Evolutionary conservation across 495 filamentous ascomycete species (phyloP).

Genomic region (Penicillium herquei): DNA sequence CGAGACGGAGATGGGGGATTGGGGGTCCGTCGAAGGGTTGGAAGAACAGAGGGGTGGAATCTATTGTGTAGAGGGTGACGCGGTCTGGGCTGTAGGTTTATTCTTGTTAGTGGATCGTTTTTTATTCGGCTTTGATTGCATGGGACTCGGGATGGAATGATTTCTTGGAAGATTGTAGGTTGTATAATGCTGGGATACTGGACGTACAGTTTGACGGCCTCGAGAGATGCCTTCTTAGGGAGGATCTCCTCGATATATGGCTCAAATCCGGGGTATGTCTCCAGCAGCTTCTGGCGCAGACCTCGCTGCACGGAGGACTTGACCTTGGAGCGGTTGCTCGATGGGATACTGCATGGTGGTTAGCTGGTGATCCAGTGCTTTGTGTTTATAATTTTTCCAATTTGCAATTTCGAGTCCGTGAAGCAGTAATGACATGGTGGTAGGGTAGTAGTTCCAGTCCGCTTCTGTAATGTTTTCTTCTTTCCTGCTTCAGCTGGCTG

Average conservation of each 20-base stretch:
- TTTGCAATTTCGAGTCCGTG: neutral
- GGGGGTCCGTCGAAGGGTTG: conserved; percentile 78
- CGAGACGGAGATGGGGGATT: conserved; percentile 75
- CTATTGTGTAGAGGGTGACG: conserved; percentile 80
- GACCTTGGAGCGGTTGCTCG: conserved; percentile 87
- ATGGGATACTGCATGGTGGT: conserved; percentile 58
- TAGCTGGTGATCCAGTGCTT: conserved; percentile 13
- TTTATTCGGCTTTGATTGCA: neutral
- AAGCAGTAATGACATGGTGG: no score
- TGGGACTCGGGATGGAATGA: neutral
- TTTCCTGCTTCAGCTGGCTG: neutral
- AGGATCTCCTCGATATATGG: conserved; percentile 92
- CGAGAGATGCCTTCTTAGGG: conserved; percentile 91
- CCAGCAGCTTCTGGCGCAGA: conserved; percentile 74
- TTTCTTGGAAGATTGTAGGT: neutral
- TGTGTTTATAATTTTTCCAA: neutral
- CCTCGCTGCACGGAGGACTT: conserved; percentile 92
- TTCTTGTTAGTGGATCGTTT: neutral
- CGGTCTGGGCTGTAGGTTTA: conserved; percentile 65
- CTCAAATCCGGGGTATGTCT: conserved; percentile 81
- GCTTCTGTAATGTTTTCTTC: no score
- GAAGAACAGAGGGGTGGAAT: conserved; percentile 77
- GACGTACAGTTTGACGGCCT: conserved; percentile 76
- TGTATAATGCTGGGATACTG: neutral
- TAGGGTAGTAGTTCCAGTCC: no score